Conservation (phyloP, 345 rosid genomes). For the Aquilaria yunnanensis region DNA sequence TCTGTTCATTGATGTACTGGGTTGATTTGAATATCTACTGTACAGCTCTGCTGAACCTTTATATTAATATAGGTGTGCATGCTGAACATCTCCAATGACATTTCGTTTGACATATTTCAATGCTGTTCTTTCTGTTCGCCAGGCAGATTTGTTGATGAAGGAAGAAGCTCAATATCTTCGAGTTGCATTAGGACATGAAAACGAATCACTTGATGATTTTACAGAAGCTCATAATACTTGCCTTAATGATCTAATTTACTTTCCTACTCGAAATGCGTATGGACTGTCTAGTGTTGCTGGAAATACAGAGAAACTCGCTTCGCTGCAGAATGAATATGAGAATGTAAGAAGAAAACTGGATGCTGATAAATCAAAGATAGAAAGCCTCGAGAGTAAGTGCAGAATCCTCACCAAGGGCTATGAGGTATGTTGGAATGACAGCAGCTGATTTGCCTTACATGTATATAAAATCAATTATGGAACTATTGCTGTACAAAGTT, state of each 20-base stretch:
- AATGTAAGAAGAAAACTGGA: constrained; percentile 63
- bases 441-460: constrained; percentile 2
- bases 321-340: constrained; percentile 77
- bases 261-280: constrained; percentile 82
- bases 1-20: too few relatives aligned
- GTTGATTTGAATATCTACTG: too few relatives aligned
- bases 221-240: constrained; percentile 87
- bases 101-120: not conserved
- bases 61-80: not conserved
- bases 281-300: constrained; percentile 96
- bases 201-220: constrained; percentile 75
- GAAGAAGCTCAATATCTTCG: constrained; percentile 72
- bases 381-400: constrained; percentile 68
- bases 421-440: constrained; percentile 50
- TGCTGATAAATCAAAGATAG: constrained; percentile 82
- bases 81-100: not conserved
- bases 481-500: not conserved
- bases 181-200: constrained; percentile 87
- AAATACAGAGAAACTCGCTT: constrained; percentile 78
- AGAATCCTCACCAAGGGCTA: constrained; percentile 88
- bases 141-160: constrained; percentile 68
- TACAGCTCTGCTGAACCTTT: not conserved
- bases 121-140: constrained; percentile 11
- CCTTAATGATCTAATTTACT: constrained; percentile 90
- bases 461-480: not conserved